These are phyloP conservation scores for Vitellaria paradoxa DNA, from an alignment of 179 eudicot species.

Conservation along the genomic window DNA sequence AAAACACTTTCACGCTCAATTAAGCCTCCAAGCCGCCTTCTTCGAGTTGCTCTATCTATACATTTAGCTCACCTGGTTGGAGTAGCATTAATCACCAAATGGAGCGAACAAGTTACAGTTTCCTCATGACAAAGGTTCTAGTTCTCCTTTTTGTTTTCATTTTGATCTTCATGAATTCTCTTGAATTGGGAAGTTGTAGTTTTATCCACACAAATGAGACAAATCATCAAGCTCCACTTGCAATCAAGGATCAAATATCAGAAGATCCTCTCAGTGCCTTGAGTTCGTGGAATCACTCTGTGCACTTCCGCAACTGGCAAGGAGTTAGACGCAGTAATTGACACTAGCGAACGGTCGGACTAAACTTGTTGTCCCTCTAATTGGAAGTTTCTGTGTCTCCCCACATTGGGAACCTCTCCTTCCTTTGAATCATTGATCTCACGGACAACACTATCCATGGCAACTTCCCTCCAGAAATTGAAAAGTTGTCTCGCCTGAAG, in stretches of 20 bases:
- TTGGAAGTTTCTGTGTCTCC: constrained; percentile 13
- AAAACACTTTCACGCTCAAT: too few species aligned
- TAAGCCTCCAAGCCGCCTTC: too few species aligned
- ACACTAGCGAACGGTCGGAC: constrained; percentile 8
- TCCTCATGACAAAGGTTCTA: not conserved
- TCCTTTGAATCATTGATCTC: constrained; percentile 4
- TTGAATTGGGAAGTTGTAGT: not conserved
- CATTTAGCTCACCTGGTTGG: not conserved
- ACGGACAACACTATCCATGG: constrained; percentile 6
- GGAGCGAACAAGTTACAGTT: not conserved
- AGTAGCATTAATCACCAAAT: not conserved
- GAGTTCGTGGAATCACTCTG: constrained; percentile 21
- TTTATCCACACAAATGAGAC: constrained; percentile 1
- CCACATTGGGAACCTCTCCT: constrained; percentile 20
- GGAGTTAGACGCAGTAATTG: constrained; percentile 11
- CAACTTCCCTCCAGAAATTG: not conserved
- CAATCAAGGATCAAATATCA: constrained; percentile 4
- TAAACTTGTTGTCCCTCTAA: not conserved
- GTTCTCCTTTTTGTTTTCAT: not conserved
- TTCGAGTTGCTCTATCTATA: not conserved
- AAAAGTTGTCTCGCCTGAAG: not conserved
- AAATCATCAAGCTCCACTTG: constrained; percentile 12
- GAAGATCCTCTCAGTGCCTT: constrained; percentile 12
- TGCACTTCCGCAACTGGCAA: constrained; percentile 15
- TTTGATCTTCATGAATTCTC: not conserved